Evolutionary conservation across 225 moss, liverwort and hornwort species (phyloP), one percentile per base, ranked within the genome.

Genomic region (Bryum argenteum): DNA sequence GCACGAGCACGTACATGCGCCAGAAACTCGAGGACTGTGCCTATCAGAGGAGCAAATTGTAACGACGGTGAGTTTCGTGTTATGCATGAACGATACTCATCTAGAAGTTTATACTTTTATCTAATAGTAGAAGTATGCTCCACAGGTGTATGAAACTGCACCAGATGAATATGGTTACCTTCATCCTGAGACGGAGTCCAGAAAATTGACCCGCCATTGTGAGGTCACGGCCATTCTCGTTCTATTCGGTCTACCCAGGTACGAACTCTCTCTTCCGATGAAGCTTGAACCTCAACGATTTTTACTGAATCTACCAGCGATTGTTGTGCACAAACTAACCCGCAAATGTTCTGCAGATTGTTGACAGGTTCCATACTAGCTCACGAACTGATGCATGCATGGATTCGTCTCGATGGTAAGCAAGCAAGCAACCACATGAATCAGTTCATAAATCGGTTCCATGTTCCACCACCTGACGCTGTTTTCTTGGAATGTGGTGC

Each of bases 21-120:
- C 98, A 61, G 94, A 98, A 82, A 94, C 94, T 53, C 84, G 98
- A 80, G 98, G 98, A 39, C 66, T 98, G 50, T 98, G 98, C 72
- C 76, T 98, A 28, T 98, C 98, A 66, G 98, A 98, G 77, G 98
- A 94, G 80, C 98, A 98, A 88, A 98, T 92, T 13, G 91, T 98
- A 65, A 87, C 86, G 63, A 91, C 87, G 51, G 98, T 98, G 81
- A 72, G 91, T 86, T 42, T 5, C 11, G 14, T 67, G 45, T 22
- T 17, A 33, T 69, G 28, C 75, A 45, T 18, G 26, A 44, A 8
- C 58, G 11, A 39, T 26, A 54, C 9, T 28, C 2, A 50, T 16
- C 11, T 41, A 8, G 28, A 16, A n/a, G n/a, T n/a, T n/a, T n/a
- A 38, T 55, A 0, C 16, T n/a, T 20, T 54, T 42, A 12, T 76